Evolutionary conservation across 2,329 filamentous ascomycete species (phyloP), one percentile per base, ranked within the genome.

Genomic region (Fusarium hainanense): DNA sequence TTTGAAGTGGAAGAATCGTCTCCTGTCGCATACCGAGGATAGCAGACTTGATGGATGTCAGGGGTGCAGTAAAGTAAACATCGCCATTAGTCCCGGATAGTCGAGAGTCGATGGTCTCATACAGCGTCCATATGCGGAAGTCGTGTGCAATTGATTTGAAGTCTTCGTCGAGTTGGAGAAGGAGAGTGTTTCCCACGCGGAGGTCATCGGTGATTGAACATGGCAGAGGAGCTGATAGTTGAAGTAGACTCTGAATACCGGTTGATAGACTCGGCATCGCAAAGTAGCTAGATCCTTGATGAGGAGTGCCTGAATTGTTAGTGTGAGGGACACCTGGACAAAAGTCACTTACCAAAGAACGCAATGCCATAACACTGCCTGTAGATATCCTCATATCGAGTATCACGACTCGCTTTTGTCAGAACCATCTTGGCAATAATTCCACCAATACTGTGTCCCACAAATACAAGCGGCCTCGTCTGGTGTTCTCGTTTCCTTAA

Each of bases 281-380:
- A 68, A 90, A 82, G 72, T 90, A 90, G 44, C 85, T 89, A 0
- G 88, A 90, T 4, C 88, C 88, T 20, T 87, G 87, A 69, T 90
- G 88, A 0, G 88, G 88, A 2, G 88, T 88, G 20, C 83, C 85
- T 87, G 54, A 1, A 3, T 14, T 5, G 23, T 74, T 13, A 74
- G 72, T 5, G 6, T 21, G 12, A 1, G 1, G 3, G 12, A 9
- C 10, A 10, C 2, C 2, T 12, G 10, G 13, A 16, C 4, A 4
- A 4, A 10, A 4, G 6, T 1, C 80, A 65, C 82, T 79, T 67
- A 88, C 87, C 83, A 73, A 89, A 86, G 68, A 90, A 90, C 0
- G 86, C 86, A 48, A 88, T 84, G 0, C 88, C 88, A 64, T 90
- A 87, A 58, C 87, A 90, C 68, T 87, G 85, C 44, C 83, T 83